A percentile compares a stretch with the other conserved stretches of the same genome.
These are phyloP conservation scores for Eutrema salsugineum DNA, from an alignment of 441 rosid genomes.

Conservation along the genomic window DNA sequence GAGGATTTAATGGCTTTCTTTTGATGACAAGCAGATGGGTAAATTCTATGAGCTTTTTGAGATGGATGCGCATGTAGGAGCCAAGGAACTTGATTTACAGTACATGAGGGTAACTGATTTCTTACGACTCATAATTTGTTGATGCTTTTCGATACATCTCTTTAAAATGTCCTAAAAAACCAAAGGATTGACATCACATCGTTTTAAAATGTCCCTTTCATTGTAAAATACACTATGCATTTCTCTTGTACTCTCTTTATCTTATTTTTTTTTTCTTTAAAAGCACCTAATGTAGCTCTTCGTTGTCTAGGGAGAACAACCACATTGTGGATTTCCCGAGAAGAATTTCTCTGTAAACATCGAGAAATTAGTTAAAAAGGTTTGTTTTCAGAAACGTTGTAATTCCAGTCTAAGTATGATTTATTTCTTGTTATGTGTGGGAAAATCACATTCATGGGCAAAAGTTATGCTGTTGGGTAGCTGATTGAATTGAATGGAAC, in stretches of 20 bases:
- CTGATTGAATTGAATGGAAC: constrained; percentile 34
- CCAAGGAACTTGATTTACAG: constrained; percentile 91
- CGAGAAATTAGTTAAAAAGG: constrained; percentile 96
- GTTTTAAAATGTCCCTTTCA: not conserved
- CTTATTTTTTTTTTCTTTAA: not conserved
- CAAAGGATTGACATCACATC: not conserved
- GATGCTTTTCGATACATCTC: not conserved
- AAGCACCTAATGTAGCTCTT: constrained; percentile 15
- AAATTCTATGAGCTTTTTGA: constrained; percentile 98
- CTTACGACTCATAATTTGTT: constrained; percentile 1
- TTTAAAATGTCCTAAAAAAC: not conserved
- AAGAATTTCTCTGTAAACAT: constrained; percentile 83
- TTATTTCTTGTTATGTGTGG: not conserved
- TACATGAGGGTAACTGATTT: constrained; percentile 86
- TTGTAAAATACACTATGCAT: constrained; percentile 1
- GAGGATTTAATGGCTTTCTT: not conserved
- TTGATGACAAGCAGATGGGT: constrained; percentile 72
- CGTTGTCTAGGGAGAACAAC: constrained; percentile 89
- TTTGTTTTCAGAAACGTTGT: constrained; percentile 31
- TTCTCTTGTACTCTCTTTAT: not conserved
- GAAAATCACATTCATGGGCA: constrained; percentile 10
- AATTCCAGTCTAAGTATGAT: constrained; percentile 6
- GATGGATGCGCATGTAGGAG: constrained; percentile 99
- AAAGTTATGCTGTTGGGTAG: not conserved
- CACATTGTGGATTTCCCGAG: constrained; percentile 99